Percentiles rank a stretch among this genome's conserved stretches.
These are phyloP conservation scores for Clarireedia homoeocarpa DNA, from an alignment of 2,329 filamentous ascomycete genomes.

Conservation along the genomic window DNA sequence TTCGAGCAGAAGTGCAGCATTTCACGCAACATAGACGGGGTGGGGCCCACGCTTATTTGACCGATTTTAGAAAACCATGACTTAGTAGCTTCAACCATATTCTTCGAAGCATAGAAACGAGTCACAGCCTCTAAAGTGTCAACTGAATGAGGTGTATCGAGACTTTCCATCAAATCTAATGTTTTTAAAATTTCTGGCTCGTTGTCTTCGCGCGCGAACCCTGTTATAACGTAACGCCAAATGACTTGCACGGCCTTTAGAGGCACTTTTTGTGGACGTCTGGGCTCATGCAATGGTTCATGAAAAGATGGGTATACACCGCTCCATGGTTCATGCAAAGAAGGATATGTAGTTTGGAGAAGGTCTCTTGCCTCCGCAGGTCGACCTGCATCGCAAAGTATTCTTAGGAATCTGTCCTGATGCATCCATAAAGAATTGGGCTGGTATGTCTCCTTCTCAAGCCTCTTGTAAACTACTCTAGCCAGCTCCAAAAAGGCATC, in stretches of 20 bases:
- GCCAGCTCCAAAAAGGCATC: conserved; percentile 15
- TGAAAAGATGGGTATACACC: background rate
- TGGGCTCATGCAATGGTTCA: background rate
- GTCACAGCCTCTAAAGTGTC: conserved; percentile 48
- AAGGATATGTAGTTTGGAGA: background rate
- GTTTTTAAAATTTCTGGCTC: conserved; percentile 51
- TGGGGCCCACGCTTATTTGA: background rate
- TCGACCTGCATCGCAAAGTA: conserved; percentile 20
- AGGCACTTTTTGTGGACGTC: too few species aligned
- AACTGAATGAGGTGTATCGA: conserved; percentile 38
- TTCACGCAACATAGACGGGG: conserved; percentile 34
- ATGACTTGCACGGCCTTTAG: conserved; percentile 23
- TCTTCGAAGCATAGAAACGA: conserved; percentile 50
- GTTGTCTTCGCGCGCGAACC: conserved; percentile 53
- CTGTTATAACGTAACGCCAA: conserved; percentile 48
- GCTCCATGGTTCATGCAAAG: background rate
- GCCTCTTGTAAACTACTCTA: conserved; percentile 18
- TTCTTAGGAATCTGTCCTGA: background rate
- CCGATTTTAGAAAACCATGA: conserved; percentile 54
- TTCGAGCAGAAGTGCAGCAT: conserved; percentile 55
- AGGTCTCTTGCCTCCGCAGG: conserved; percentile 21
- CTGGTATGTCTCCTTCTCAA: conserved; percentile 1
- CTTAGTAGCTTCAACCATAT: conserved; percentile 54
- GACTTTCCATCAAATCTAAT: conserved; percentile 42
- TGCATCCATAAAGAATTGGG: too few species aligned